A percentile compares a stretch with the other conserved stretches of the same genome.
phyloP scores from a whole-genome alignment of 306 rosid species.

The Cucumis melo region DNA sequence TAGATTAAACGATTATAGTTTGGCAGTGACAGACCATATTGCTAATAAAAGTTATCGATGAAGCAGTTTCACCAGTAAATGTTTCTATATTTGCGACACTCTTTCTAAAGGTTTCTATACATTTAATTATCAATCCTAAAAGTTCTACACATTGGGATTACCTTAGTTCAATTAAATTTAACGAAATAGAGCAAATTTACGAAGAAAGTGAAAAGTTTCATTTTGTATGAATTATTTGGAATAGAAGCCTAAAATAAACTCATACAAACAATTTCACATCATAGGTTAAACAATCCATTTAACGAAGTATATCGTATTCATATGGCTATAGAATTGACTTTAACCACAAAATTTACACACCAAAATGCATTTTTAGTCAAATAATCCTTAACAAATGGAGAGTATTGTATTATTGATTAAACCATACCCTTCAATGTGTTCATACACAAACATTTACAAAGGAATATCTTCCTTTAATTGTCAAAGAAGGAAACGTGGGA shows the following conservation, averaged over 20 bases:
- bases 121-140: too few species aligned
- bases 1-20: too few species aligned
- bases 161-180: too few species aligned
- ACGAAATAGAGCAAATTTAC: not conserved
- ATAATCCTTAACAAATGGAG: not conserved
- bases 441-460: slow-evolving; percentile 9
- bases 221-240: not conserved
- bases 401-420: not conserved
- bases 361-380: not conserved
- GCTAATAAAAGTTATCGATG: too few species aligned
- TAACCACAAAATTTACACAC: not conserved
- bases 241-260: not conserved
- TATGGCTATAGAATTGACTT: not conserved
- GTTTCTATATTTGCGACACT: too few species aligned
- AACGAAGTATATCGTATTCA: not conserved
- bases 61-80: too few species aligned
- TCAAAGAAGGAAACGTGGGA: slow-evolving; percentile 79
- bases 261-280: not conserved
- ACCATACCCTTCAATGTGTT: not conserved
- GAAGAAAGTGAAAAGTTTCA: not conserved
- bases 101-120: too few species aligned
- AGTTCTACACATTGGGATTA: too few species aligned
- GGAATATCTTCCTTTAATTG: slow-evolving; percentile 68
- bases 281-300: not conserved
- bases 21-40: too few species aligned